Evolutionary conservation across 305 asterid genomes (phyloP).

Genomic region (Rubia peregrina): DNA sequence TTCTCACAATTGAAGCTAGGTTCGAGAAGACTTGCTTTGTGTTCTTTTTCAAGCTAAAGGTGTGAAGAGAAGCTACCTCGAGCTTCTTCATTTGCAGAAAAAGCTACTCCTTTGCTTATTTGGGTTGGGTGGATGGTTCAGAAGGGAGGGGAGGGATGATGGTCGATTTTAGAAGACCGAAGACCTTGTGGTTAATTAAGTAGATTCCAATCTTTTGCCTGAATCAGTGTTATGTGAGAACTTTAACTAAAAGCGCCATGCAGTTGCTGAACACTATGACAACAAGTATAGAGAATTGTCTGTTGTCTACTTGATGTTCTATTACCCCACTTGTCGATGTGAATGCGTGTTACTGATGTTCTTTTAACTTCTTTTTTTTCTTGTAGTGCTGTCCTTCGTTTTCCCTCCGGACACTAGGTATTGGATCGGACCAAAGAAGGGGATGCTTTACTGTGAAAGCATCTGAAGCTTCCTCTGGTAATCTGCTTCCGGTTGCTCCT

Average conservation of each 20-base stretch:
- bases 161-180: neutral
- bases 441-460: constrained; percentile 57
- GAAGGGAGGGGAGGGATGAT: neutral
- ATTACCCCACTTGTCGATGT: neutral
- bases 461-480: constrained; percentile 46
- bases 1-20: neutral
- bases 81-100: neutral
- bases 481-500: constrained; percentile 62
- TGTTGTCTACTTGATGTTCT: neutral
- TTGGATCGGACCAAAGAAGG: constrained; percentile 43
- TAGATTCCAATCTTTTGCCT: constrained; percentile 1
- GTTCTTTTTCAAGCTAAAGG: neutral
- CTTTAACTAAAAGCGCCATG: neutral
- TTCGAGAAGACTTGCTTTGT: neutral
- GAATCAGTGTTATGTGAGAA: neutral
- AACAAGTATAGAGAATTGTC: neutral
- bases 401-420: constrained; percentile 42
- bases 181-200: neutral
- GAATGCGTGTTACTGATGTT: neutral
- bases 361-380: neutral
- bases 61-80: neutral
- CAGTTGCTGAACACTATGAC: neutral
- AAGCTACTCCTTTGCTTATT: neutral
- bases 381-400: constrained; percentile 42
- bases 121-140: neutral